Base-by-base conservation (phyloP, 2,329 filamentous ascomycete genomes). In the Xylaria sp. region DNA sequence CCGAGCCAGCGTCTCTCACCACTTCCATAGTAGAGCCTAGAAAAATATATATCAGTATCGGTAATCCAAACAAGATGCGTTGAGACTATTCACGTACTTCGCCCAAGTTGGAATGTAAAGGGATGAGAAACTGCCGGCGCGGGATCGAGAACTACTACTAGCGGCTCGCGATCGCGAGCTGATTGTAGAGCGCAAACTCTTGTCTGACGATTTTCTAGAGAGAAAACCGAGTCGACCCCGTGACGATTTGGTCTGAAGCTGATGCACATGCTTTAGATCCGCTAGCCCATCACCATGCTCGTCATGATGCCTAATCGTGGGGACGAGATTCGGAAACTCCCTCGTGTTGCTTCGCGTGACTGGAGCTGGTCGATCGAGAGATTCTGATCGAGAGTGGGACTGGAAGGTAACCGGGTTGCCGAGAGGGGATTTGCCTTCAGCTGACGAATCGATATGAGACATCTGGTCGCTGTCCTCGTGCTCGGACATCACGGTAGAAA, bases 11-110 rank as follows among this genome's bases (percentile, higher is more conserved):
- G 80, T 62, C 78, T 80, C 71, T 83, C 86, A 54, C 86, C 85
- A 56, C 84, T 85, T 42, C 85, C 84, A 71, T 92, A 92, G 73
- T 91, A 92, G 13, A 90, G 75, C 65, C 80, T 85, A 47, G 23
- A 30, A 74, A 75, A 74, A 75, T 72, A 49, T 52, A 39, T 18
- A 42, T 64, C 52, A 63, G 47, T 19, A 54, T 54, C 18, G 9
- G 51, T 13, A 9, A 34, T 39, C 11, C 5, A 23, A 7, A 13
- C 13, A 34, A 37, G 16, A 48, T 3, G 23, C 5, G 23, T n/a
- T 10, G 5, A 37, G 19, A 4, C 30, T n/a, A 34, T 54, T 44
- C 19, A 57, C 73, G 69, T 72, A 80, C 78, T 73, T 77, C 34
- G 82, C 83, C 83, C 83, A 86, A 7, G 77, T 69, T 10, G 83